Base-by-base conservation (phyloP, 2,329 filamentous ascomycete genomes). In the Trichoderma semiorbis region DNA sequence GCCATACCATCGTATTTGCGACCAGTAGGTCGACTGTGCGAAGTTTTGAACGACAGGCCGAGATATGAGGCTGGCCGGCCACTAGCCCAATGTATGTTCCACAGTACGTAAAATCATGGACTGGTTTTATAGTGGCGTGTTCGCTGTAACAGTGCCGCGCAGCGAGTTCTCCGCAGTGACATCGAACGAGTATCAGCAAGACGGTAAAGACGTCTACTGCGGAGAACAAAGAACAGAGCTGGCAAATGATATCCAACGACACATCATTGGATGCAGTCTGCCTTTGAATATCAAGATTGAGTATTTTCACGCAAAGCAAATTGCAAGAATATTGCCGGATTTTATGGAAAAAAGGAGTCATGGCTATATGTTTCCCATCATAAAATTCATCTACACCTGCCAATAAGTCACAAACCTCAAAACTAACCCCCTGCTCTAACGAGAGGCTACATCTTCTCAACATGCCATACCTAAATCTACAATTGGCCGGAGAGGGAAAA, bases 1-100 rank as follows among this genome's bases (percentile, higher is more conserved):
- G 82, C 82, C 82, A 83, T 76, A 83, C 78, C 82, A 83, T 83
- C 74, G 72, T 81, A 70, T 72, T 76, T 75, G 74, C 77, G 77
- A 79, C 80, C 77, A 75, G 70, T 66, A 73, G 76, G 77, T 74
- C 77, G 76, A 70, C 71, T 28, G 26, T 39, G 68, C 11, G 30
- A 21, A 28, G 65, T 43, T 58, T 58, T 36, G 26, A 36, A 34
- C 32, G 55, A 36, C 28, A 53, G 39, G 39, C 39, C 36, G 39
- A 28, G 34, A 16, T 28, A 28, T 32, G 39, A 43, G 30, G 65
- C 32, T 58, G 55, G 26, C 26, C 18, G 36, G 36, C 32, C 3
- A 34, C 39, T 43, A 43, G 39, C 2, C 34, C 28, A 36, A 18
- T 55, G 4, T 11, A 53, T 53, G 47, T 53, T 24, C 47, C 47